These are phyloP conservation scores for Monosporascus sp. DNA, from an alignment of 2,329 filamentous ascomycete species.

Conservation along the genomic window DNA sequence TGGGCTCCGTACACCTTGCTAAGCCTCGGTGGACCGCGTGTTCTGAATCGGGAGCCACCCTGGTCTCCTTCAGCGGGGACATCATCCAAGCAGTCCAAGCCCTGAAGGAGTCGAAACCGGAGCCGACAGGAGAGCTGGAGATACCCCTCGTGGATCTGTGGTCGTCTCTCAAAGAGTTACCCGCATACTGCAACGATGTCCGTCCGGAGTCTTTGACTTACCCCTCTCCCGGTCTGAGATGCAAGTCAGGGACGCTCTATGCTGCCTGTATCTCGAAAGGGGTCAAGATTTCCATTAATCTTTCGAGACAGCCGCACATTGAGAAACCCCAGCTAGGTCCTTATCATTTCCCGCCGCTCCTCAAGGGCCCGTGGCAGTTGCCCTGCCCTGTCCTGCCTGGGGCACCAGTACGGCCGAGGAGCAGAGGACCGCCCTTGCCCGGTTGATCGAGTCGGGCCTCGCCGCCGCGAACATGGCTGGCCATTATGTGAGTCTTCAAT, in stretches of 20 bases:
- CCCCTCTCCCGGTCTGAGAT: slow-evolving; percentile 22
- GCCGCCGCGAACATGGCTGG: slow-evolving; percentile 31
- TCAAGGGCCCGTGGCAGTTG: slow-evolving; percentile 26
- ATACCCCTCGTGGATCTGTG: slow-evolving; percentile 13
- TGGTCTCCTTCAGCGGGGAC: slow-evolving; percentile 28
- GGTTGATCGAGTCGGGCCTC: slow-evolving; percentile 20
- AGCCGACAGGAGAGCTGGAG: slow-evolving; percentile 13
- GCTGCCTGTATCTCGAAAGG: slow-evolving; percentile 17
- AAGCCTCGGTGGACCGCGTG: slow-evolving; percentile 15
- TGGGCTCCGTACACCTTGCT: slow-evolving; percentile 11
- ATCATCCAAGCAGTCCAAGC: slow-evolving; percentile 33
- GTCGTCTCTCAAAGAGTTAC: slow-evolving; percentile 15
- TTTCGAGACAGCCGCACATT: not conserved
- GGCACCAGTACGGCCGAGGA: slow-evolving; percentile 19
- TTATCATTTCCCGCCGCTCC: slow-evolving; percentile 19
- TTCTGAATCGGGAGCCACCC: slow-evolving; percentile 14
- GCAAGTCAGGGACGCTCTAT: slow-evolving; percentile 26
- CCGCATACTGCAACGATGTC: slow-evolving; percentile 16
- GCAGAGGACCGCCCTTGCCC: slow-evolving; percentile 21
- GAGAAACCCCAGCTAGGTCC: slow-evolving; percentile 17
- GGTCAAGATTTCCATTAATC: not conserved
- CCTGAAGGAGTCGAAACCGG: slow-evolving; percentile 26
- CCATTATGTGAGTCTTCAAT: slow-evolving; percentile 24
- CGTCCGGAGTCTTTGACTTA: slow-evolving; percentile 10
- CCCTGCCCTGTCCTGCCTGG: slow-evolving; percentile 26